Evolutionary conservation across 208 protist species (phyloP).

Genomic region (Leishmania braziliensis): DNA sequence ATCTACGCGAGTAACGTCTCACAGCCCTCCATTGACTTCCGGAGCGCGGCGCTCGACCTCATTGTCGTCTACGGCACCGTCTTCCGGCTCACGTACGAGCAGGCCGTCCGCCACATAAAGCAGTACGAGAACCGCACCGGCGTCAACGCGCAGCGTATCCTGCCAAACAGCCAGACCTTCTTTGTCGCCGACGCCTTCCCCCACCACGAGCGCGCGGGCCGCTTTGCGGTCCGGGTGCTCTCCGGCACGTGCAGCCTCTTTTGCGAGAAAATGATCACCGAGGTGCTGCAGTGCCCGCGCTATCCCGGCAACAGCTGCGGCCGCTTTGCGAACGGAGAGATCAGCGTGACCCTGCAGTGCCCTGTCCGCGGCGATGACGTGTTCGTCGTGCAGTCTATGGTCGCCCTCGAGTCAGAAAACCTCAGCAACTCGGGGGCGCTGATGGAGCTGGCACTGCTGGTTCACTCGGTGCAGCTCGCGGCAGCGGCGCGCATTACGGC

Average conservation of each 20-base stretch:
- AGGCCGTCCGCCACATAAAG: slow-evolving; percentile 43
- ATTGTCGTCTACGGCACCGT: slow-evolving; percentile 84
- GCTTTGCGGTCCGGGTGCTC: slow-evolving; percentile 78
- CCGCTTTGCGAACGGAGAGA: slow-evolving; percentile 85
- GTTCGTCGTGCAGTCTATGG: slow-evolving; percentile 94
- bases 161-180: slow-evolving; percentile 80
- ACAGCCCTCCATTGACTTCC: slow-evolving; percentile 62
- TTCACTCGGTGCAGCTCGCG: slow-evolving; percentile 80
- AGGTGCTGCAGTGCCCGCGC: slow-evolving; percentile 69
- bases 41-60: slow-evolving; percentile 55
- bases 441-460: slow-evolving; percentile 94
- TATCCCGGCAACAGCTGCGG: slow-evolving; percentile 55
- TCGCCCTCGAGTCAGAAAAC: slow-evolving; percentile 69
- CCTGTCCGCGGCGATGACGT: slow-evolving; percentile 95
- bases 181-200: slow-evolving; percentile 72
- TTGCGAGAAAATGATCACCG: slow-evolving; percentile 80
- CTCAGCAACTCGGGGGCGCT: slow-evolving; percentile 86
- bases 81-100: slow-evolving; percentile 68
- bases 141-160: slow-evolving; percentile 60
- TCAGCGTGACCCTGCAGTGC: slow-evolving; percentile 77
- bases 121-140: slow-evolving; percentile 55
- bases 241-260: slow-evolving; percentile 63
- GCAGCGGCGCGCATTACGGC: slow-evolving; percentile 88
- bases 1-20: slow-evolving; percentile 56
- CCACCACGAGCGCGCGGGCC: slow-evolving; percentile 55